Conservation (phyloP, 2,329 filamentous ascomycete genomes). For the Neospermospora avenae region DNA sequence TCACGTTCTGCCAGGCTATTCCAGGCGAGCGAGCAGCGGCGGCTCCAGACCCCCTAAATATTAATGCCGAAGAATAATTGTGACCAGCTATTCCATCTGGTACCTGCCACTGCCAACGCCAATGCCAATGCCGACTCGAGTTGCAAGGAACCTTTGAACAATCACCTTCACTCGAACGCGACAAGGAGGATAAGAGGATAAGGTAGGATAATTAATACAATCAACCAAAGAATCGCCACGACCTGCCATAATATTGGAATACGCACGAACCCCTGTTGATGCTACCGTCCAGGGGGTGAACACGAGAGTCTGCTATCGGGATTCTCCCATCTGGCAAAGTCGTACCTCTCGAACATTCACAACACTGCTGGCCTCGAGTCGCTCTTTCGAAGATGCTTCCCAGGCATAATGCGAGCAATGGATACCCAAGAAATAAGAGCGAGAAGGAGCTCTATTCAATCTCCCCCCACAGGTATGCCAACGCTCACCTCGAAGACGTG, state of each 20-base stretch:
- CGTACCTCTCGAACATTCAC: slow-evolving; percentile 8
- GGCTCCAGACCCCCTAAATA: not conserved
- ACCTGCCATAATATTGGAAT: slow-evolving; percentile 6
- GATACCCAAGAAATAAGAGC: slow-evolving; percentile 62
- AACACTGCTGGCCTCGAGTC: not conserved
- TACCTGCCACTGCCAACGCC: too few species aligned
- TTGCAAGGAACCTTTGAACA: not conserved
- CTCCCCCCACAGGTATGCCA: slow-evolving; percentile 76
- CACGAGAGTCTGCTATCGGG: slow-evolving; percentile 24
- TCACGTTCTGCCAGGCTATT: slow-evolving; percentile 9
- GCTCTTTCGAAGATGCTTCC: slow-evolving; percentile 68
- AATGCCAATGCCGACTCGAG: slow-evolving; percentile 1
- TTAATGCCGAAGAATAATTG: slow-evolving; percentile 10
- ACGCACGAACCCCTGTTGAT: slow-evolving; percentile 18
- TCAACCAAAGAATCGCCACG: not conserved
- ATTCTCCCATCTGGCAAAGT: slow-evolving; percentile 25
- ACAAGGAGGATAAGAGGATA: slow-evolving; percentile 1
- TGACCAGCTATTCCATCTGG: not conserved
- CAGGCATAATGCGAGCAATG: slow-evolving; percentile 75
- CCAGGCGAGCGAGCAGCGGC: slow-evolving; percentile 5
- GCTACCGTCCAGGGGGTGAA: slow-evolving; percentile 26
- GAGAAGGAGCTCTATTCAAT: slow-evolving; percentile 70
- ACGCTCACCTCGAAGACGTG: not conserved
- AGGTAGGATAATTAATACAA: slow-evolving; percentile 6
- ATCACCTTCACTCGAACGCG: not conserved